A percentile compares a stretch with the other conserved stretches of the same genome.
phyloP scores from a whole-genome alignment of 345 rosid species.

The Eucalyptus rudis region DNA sequence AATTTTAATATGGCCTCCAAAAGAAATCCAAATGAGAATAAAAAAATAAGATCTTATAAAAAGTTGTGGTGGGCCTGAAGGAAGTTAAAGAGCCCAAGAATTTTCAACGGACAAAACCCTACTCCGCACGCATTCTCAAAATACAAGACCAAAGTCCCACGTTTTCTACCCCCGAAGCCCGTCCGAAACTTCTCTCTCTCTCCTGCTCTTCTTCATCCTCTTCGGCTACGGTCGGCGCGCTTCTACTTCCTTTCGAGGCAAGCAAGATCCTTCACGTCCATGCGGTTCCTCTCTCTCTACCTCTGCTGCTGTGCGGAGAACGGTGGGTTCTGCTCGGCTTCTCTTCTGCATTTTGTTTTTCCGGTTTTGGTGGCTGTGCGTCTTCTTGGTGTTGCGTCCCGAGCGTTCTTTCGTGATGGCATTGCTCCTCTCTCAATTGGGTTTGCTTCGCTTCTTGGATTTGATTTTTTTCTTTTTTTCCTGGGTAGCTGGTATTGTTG shows the following conservation, averaged over 20 bases:
- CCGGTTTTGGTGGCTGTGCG: not conserved
- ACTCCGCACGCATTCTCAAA: not conserved
- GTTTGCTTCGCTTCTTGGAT: not conserved
- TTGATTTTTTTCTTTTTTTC: not conserved
- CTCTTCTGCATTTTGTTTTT: not conserved
- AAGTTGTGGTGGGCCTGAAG: not conserved
- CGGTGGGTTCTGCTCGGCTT: not conserved
- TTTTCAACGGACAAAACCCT: not conserved
- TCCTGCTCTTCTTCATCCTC: not conserved
- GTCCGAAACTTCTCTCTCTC: not conserved
- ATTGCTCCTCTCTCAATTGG: not conserved
- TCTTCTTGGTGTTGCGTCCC: not conserved
- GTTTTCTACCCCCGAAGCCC: not conserved
- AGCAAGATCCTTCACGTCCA: not conserved
- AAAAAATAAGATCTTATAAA: not conserved
- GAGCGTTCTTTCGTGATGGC: not conserved
- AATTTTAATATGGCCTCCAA: not conserved
- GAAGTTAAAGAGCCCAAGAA: not conserved
- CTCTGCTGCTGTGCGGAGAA: not conserved
- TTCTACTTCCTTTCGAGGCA: not conserved
- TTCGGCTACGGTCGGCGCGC: not conserved
- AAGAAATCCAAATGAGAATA: not conserved
- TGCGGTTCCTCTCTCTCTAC: not conserved
- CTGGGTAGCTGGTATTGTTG: not conserved
- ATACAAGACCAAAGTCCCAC: not conserved